Evolutionary conservation across 2,329 filamentous ascomycete species (phyloP).

Genomic region (Scedosporium aurantiacum): DNA sequence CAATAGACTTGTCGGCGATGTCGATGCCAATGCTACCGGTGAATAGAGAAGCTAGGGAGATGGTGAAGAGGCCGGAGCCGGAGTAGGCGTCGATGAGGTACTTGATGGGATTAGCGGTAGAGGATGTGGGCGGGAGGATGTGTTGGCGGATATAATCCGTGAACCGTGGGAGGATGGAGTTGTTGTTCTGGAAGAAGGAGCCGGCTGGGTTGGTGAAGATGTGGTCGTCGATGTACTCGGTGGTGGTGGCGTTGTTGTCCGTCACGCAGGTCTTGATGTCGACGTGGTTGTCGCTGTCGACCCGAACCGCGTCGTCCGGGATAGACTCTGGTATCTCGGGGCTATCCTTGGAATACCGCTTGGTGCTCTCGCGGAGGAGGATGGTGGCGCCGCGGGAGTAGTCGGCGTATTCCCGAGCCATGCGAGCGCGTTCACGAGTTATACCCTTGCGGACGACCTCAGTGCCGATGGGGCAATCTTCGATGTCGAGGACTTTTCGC

Average conservation of each 20-base stretch:
- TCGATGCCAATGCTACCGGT: constrained; percentile 82
- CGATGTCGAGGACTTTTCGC: constrained; percentile 76
- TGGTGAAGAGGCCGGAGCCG: constrained; percentile 92
- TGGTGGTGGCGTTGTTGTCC: constrained; percentile 68
- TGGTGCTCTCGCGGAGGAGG: constrained; percentile 75
- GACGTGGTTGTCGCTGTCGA: constrained; percentile 45
- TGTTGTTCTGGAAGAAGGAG: constrained; percentile 99
- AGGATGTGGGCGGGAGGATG: constrained; percentile 46
- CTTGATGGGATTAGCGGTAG: constrained; percentile 40
- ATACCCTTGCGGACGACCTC: constrained; percentile 72
- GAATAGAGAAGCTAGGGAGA: constrained; percentile 80
- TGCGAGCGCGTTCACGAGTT: constrained; percentile 64
- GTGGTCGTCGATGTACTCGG: constrained; percentile 79
- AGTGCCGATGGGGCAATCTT: constrained; percentile 93
- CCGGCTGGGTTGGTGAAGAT: constrained; percentile 85
- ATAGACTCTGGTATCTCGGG: constrained; percentile 15
- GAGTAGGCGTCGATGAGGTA: constrained; percentile 97
- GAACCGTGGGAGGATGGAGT: constrained; percentile 83
- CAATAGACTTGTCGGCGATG: constrained; percentile 69
- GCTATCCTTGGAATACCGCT: constrained; percentile 46
- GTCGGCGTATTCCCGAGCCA: constrained; percentile 55
- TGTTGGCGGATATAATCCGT: constrained; percentile 76
- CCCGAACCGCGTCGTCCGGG: constrained; percentile 28
- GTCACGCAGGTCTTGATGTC: constrained; percentile 86
- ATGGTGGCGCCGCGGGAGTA: constrained; percentile 81